Percentiles rank a stretch among this genome's conserved stretches.
Conservation (phyloP, 2,329 filamentous ascomycete genomes). For the Xylogone sp. region DNA sequence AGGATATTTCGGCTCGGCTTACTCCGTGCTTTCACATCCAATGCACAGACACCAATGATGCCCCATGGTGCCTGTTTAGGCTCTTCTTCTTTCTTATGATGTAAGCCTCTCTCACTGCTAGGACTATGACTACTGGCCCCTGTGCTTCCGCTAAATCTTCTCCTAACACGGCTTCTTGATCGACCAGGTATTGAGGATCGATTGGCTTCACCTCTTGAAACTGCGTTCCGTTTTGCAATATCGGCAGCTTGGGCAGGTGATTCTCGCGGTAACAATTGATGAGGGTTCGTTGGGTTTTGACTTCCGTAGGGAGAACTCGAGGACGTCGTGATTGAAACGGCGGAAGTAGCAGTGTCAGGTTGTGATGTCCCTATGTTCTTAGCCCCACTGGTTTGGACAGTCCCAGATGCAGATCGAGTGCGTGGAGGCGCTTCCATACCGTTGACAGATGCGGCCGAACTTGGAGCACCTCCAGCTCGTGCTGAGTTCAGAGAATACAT, state of each 20-base stretch:
- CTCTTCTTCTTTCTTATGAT: slow-evolving; percentile 51
- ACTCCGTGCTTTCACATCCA: slow-evolving; percentile 93
- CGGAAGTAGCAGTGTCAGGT: slow-evolving; percentile 48
- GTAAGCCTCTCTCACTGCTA: slow-evolving; percentile 61
- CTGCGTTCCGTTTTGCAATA: slow-evolving; percentile 26
- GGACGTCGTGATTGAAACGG: slow-evolving; percentile 51
- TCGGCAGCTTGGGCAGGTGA: slow-evolving; percentile 23
- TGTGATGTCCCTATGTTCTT: slow-evolving; percentile 28
- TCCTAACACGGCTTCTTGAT: slow-evolving; percentile 66
- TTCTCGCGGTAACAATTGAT: slow-evolving; percentile 39
- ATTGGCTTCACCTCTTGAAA: slow-evolving; percentile 23
- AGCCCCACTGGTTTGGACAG: slow-evolving; percentile 3
- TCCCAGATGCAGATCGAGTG: neutral
- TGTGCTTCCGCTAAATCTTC: slow-evolving; percentile 78
- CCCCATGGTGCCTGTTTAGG: slow-evolving; percentile 60
- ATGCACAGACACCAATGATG: slow-evolving; percentile 86
- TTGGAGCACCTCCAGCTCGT: slow-evolving; percentile 39
- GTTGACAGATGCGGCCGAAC: slow-evolving; percentile 48
- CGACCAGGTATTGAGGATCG: slow-evolving; percentile 43
- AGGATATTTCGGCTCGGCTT: slow-evolving; percentile 96
- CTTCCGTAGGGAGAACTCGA: slow-evolving; percentile 35
- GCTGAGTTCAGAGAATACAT: slow-evolving; percentile 66
- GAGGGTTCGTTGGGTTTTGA: slow-evolving; percentile 40
- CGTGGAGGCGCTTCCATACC: slow-evolving; percentile 42
- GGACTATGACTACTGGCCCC: slow-evolving; percentile 78